Evolutionary conservation across 495 filamentous ascomycete genomes (phyloP), one percentile per base, ranked within the genome.

Genomic region (Platismatia glauca): DNA sequence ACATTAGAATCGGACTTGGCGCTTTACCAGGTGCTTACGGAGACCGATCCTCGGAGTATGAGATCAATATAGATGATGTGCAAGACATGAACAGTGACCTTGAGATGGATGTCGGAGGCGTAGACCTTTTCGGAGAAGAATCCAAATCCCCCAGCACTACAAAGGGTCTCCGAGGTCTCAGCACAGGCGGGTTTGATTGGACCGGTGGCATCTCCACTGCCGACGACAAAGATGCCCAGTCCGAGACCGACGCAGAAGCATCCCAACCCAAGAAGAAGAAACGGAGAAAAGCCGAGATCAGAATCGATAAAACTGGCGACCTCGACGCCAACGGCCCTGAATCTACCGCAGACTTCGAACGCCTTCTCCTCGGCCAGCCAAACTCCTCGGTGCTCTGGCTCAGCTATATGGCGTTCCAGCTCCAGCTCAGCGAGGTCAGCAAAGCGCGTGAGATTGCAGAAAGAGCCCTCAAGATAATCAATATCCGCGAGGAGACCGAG

Each of bases 351-450:
- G 94, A 97, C 72, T 97, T 89, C 73, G 94, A 98, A 76, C 89
- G 94, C 58, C 85, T 96, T 57, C 82, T 97, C 46, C 84, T 97
- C 41, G 90, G 91, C 60, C 89, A 95, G 69, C 91, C 94, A 2
- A 88, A 97, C 71, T 89, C 87, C 11, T 95, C 94, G 1, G 75
- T 86, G 53, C 79, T 97, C 31, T 98, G 94, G 94, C 87, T 95
- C 57, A 81, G 87, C 65, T 98, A 97, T 76, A 95, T 97, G 88
- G 91, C 92, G 27, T 96, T 96, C 78, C 90, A 97, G 74, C 84
- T 97, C 70, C 87, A 96, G 72, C 79, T 95, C 58, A 89, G 88
- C 73, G 94, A 97, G 69, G 75, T 93, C 34, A 82, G 84, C 44
- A 91, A 88, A 72, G 91, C 94, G 11, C 84, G 94, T 57, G 85